Percentiles rank a stretch among this genome's conserved stretches.
Evolutionary conservation across 2,329 filamentous ascomycete genomes (phyloP).

Genomic region (Colletotrichum sublineola): DNA sequence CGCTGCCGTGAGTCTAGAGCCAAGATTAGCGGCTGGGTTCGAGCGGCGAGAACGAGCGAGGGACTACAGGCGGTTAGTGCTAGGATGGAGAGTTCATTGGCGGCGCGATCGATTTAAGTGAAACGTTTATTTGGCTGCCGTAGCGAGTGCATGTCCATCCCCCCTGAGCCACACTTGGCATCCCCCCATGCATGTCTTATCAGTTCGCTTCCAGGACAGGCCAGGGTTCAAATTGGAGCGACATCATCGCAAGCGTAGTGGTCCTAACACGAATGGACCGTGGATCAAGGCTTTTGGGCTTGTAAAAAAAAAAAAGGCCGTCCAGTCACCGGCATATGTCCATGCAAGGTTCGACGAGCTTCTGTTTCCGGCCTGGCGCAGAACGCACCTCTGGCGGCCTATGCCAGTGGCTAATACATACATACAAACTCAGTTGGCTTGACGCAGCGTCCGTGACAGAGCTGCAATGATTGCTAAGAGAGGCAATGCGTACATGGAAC

Average conservation of each 20-base stretch:
- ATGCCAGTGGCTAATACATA: neutral
- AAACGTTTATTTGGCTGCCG: slow-evolving; percentile 10
- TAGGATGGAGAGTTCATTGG: neutral
- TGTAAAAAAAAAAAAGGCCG: neutral
- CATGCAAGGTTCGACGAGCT: neutral
- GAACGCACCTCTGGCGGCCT: neutral
- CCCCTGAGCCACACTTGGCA: neutral
- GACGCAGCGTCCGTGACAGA: neutral
- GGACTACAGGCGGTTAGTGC: neutral
- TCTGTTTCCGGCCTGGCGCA: neutral
- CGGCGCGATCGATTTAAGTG: slow-evolving; percentile 3
- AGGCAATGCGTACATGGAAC: neutral
- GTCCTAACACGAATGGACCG: neutral
- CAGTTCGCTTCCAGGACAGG: neutral
- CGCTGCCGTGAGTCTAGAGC: neutral
- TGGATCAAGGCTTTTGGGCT: neutral
- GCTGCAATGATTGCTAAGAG: neutral
- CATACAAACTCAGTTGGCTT: neutral
- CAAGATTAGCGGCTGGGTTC: neutral
- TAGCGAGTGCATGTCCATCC: neutral
- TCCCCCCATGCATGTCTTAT: neutral
- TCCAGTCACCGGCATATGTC: neutral
- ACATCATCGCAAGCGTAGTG: neutral
- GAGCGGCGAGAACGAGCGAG: neutral
- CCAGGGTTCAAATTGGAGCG: neutral